These are phyloP conservation scores for Ophiostoma sp. DNA, from an alignment of 2,329 filamentous ascomycete genomes.

Conservation along the genomic window DNA sequence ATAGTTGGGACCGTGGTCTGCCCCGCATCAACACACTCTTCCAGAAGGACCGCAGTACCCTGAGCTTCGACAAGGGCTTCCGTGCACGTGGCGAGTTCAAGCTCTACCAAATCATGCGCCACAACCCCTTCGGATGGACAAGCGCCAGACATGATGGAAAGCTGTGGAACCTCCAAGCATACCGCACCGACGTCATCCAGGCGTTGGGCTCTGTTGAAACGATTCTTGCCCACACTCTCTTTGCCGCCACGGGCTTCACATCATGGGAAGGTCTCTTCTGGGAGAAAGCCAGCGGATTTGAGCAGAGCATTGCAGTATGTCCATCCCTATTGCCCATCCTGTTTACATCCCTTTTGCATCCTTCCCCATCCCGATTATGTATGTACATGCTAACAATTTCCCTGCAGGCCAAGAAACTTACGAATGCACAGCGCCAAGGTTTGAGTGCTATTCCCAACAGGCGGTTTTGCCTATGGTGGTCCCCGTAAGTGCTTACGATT, in stretches of 20 bases:
- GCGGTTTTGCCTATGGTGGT: conserved; percentile 98
- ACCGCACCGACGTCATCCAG: conserved; percentile 94
- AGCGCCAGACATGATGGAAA: conserved; percentile 96
- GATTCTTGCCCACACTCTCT: conserved; percentile 91
- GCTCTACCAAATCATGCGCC: conserved; percentile 98
- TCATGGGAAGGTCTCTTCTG: conserved; percentile 97
- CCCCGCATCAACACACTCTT: conserved; percentile 98
- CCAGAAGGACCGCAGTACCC: conserved; percentile 94
- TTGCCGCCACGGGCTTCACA: conserved; percentile 94
- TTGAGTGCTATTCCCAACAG: conserved; percentile 97
- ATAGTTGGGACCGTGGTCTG: conserved; percentile 96
- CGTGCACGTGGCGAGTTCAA: conserved; percentile 94
- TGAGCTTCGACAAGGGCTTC: conserved; percentile 99
- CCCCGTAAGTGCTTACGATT: conserved; percentile 35
- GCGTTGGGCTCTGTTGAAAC: conserved; percentile 94
- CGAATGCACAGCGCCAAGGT: conserved; percentile 94
- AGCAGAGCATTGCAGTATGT: conserved; percentile 40
- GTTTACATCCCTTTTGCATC: conserved; percentile 40
- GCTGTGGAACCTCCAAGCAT: conserved; percentile 84
- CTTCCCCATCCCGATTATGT: no score
- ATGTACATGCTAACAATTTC: conserved; percentile 31
- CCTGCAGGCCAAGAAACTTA: conserved; percentile 98
- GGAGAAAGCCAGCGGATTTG: conserved; percentile 54
- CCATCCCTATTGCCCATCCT: background rate
- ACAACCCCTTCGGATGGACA: conserved; percentile 99